phyloP scores from a whole-genome alignment of 2,329 filamentous ascomycete species.

The Colletotrichum gloeosporioides region DNA sequence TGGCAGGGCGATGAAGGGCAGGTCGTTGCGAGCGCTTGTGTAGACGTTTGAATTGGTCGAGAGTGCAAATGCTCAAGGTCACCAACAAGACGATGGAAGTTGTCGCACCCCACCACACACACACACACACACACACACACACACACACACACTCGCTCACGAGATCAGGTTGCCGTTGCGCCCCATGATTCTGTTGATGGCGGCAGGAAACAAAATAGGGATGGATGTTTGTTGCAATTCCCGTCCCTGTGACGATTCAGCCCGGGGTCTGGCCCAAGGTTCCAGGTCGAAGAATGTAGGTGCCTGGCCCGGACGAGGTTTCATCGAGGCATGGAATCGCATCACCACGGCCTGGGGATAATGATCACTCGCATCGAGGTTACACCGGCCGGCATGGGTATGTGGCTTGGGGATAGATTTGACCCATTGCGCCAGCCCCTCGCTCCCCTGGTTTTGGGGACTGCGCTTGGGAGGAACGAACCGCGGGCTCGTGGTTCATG shows the following conservation, averaged over 20 bases:
- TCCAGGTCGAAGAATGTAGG: not conserved
- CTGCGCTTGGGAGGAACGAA: not conserved
- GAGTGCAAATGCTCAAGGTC: not conserved
- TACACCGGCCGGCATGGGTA: not conserved
- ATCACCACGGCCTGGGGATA: not conserved
- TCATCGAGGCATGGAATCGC: not conserved
- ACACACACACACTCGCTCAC: not conserved
- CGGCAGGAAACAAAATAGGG: not conserved
- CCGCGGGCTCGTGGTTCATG: not conserved
- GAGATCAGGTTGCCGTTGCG: not conserved
- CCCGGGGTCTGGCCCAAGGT: not conserved
- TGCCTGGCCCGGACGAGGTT: not conserved
- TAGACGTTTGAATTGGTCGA: not conserved
- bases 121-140: not conserved
- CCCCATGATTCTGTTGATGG: not conserved
- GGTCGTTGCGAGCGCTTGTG: not conserved
- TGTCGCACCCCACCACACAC: not conserved
- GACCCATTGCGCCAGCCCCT: not conserved
- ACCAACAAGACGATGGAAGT: not conserved
- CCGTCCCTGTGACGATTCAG: not conserved
- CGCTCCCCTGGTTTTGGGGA: not conserved
- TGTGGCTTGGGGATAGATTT: not conserved
- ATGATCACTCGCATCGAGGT: not conserved
- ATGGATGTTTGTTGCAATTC: not conserved
- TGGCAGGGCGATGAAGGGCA: not conserved